These are phyloP conservation scores for Beauveria australis DNA, from an alignment of 2,329 filamentous ascomycete genomes.

Conservation along the genomic window DNA sequence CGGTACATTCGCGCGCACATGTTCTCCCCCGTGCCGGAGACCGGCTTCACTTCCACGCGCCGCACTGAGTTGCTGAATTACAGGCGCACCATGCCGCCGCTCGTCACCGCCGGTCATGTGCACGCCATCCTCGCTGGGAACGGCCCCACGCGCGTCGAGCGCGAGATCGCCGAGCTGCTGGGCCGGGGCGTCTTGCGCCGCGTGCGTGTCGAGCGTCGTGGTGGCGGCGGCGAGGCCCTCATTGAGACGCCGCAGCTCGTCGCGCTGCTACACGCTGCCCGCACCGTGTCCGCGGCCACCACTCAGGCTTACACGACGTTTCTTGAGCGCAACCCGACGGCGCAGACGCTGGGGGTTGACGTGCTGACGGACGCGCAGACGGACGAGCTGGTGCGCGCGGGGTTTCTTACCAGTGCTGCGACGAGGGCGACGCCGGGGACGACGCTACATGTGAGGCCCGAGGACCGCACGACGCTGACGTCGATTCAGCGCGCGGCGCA, in stretches of 20 bases:
- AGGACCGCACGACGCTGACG: conserved; percentile 46
- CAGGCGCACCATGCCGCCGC: conserved; percentile 48
- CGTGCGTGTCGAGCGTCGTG: conserved; percentile 54
- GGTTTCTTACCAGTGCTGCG: conserved; percentile 53
- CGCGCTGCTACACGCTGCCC: conserved; percentile 28
- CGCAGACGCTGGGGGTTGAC: conserved; percentile 21
- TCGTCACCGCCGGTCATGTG: conserved; percentile 59
- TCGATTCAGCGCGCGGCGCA: conserved; percentile 55
- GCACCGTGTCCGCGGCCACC: conserved; percentile 32
- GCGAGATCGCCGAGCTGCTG: conserved; percentile 56
- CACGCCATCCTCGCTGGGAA: conserved; percentile 45
- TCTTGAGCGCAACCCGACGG: conserved; percentile 42
- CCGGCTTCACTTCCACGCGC: conserved; percentile 56
- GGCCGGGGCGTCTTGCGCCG: conserved; percentile 49
- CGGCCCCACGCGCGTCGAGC: conserved; percentile 56
- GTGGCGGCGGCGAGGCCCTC: conserved; percentile 55
- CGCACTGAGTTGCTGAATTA: conserved; percentile 57
- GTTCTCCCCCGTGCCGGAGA: conserved; percentile 55
- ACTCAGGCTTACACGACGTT: conserved; percentile 43
- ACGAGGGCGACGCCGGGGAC: conserved; percentile 22
- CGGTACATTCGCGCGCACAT: conserved; percentile 51
- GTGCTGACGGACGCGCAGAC: conserved; percentile 38
- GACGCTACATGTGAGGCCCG: conserved; percentile 39
- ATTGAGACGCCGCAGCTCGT: conserved; percentile 51
- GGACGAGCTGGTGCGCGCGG: conserved; percentile 52